Conservation (phyloP, 257 asterid genomes). For the Coffea eugenioides region DNA sequence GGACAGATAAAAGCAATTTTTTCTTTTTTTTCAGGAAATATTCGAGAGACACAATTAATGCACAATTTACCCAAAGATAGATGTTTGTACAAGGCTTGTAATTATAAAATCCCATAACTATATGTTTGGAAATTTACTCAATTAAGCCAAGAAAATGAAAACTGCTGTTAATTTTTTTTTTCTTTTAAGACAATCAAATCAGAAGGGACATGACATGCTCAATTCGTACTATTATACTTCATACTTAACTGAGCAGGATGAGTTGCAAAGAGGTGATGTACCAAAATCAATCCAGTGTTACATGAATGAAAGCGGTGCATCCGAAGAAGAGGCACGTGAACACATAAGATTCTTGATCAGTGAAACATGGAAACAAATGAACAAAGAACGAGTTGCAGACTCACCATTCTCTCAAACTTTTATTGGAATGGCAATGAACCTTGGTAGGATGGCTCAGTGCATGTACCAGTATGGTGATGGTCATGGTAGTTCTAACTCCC, state of each 20-base stretch:
- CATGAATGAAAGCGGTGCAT: slow-evolving; percentile 20
- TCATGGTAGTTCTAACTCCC: slow-evolving; percentile 14
- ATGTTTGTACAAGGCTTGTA: too few species aligned
- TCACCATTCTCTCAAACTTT: not conserved
- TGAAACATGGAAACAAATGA: slow-evolving; percentile 22
- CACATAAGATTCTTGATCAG: slow-evolving; percentile 11
- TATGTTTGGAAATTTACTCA: too few species aligned
- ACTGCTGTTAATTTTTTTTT: too few species aligned
- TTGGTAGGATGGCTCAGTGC: slow-evolving; percentile 19
- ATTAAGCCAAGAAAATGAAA: too few species aligned
- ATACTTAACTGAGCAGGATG: slow-evolving; percentile 4
- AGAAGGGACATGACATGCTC: too few species aligned
- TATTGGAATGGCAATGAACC: slow-evolving; percentile 5
- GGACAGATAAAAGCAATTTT: too few species aligned
- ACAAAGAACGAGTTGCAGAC: not conserved
- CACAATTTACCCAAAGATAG: too few species aligned
- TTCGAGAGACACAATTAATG: too few species aligned
- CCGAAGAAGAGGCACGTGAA: slow-evolving; percentile 22
- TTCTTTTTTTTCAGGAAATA: too few species aligned
- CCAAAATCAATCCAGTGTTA: slow-evolving; percentile 19
- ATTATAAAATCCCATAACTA: too few species aligned
- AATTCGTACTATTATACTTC: too few species aligned
- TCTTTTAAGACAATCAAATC: too few species aligned
- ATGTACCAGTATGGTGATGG: slow-evolving; percentile 32
- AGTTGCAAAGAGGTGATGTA: slow-evolving; percentile 7